Percentiles rank a stretch among this genome's conserved stretches.
phyloP scores from a whole-genome alignment of 2,329 filamentous ascomycete species.

The Trichophyton simii region DNA sequence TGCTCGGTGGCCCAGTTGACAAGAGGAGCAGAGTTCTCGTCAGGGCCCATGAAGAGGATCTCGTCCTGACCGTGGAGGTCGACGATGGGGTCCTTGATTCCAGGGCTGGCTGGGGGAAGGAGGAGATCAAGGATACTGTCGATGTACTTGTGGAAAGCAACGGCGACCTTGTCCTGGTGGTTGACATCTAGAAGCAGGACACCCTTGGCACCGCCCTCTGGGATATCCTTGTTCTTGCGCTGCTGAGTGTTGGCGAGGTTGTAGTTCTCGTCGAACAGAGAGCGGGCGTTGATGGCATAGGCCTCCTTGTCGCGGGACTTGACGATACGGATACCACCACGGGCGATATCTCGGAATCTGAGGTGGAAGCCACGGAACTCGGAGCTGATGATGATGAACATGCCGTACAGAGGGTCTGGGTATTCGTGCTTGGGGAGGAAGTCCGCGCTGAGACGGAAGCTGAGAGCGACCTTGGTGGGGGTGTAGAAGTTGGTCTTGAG shows the following conservation, averaged over 20 bases:
- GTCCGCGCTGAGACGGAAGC: slow-evolving; percentile 69
- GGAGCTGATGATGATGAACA: slow-evolving; percentile 96
- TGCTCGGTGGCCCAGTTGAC: slow-evolving; percentile 99
- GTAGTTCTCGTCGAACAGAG: slow-evolving; percentile 97
- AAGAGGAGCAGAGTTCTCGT: slow-evolving; percentile 95
- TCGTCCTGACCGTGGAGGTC: slow-evolving; percentile 90
- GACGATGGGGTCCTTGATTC: slow-evolving; percentile 97
- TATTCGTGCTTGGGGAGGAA: slow-evolving; percentile 92
- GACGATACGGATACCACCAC: slow-evolving; percentile 95
- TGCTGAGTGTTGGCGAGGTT: slow-evolving; percentile 96
- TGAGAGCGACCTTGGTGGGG: slow-evolving; percentile 93
- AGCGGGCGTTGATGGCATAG: slow-evolving; percentile 90
- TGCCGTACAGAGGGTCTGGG: slow-evolving; percentile 83
- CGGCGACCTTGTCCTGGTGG: slow-evolving; percentile 82
- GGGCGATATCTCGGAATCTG: slow-evolving; percentile 90
- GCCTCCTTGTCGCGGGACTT: slow-evolving; percentile 95
- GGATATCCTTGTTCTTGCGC: slow-evolving; percentile 99
- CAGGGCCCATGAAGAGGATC: slow-evolving; percentile 96
- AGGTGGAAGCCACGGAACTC: slow-evolving; percentile 96
- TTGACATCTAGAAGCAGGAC: slow-evolving; percentile 88
- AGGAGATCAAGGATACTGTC: slow-evolving; percentile 95
- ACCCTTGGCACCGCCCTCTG: slow-evolving; percentile 94
- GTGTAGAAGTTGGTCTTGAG: slow-evolving; percentile 98
- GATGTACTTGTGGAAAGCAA: slow-evolving; percentile 99
- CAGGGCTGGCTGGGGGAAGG: slow-evolving; percentile 75